Evolutionary conservation across 306 rosid genomes (phyloP).

Genomic region (Comarum palustre): DNA sequence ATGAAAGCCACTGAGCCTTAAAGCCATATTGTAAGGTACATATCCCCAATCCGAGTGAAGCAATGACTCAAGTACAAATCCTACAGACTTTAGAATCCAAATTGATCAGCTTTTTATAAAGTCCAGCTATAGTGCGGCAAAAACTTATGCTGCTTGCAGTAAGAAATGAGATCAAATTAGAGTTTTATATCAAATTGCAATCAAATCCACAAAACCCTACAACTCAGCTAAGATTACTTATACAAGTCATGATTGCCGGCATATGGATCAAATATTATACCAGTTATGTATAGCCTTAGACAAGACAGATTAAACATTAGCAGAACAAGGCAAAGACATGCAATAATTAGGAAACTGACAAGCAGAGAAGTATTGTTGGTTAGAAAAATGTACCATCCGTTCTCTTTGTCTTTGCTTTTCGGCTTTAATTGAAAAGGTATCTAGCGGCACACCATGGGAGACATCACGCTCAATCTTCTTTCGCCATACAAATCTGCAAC

Average conservation of each 20-base stretch:
- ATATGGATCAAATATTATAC: not conserved
- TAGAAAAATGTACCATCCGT: slow-evolving; percentile 61
- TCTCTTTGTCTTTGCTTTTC: slow-evolving; percentile 76
- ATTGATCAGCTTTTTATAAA: not conserved
- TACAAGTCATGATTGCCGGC: not conserved
- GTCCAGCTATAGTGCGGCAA: not conserved
- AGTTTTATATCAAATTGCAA: not conserved
- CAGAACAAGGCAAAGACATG: not conserved
- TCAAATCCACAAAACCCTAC: not conserved
- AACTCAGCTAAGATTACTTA: not conserved
- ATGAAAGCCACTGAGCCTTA: not conserved
- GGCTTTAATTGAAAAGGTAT: slow-evolving; percentile 61
- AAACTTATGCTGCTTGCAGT: not conserved
- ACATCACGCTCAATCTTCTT: slow-evolving; percentile 96
- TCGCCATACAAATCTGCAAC: slow-evolving; percentile 90
- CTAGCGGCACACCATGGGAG: slow-evolving; percentile 61
- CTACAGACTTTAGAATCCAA: not conserved
- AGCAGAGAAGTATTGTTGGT: slow-evolving; percentile 3
- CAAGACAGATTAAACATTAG: not conserved
- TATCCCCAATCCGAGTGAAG: not conserved
- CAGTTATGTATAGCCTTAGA: not conserved
- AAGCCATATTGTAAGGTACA: not conserved
- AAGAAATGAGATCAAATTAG: not conserved
- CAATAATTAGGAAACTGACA: slow-evolving; percentile 8
- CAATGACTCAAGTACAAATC: not conserved